Percentiles rank a stretch among this genome's conserved stretches.
phyloP scores from a whole-genome alignment of 169 alveolate genomes.

The Theileria annulata region DNA sequence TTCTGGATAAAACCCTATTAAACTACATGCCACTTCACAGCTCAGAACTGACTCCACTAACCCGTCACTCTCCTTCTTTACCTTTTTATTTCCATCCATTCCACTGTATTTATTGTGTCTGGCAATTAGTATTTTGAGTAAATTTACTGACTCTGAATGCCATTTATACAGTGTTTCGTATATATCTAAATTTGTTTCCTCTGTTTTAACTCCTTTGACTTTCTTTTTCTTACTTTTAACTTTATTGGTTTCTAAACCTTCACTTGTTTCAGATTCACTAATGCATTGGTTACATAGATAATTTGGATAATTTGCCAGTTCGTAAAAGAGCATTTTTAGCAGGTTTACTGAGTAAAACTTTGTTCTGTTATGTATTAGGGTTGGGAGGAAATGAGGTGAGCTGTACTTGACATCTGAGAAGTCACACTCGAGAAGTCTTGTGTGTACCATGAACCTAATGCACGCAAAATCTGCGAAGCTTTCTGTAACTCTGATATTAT shows the following conservation, averaged over 20 bases:
- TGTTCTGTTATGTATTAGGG: background rate
- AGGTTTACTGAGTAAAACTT: slow-evolving; percentile 2
- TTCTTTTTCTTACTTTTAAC: background rate
- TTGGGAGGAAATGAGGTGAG: background rate
- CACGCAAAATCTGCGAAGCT: slow-evolving; percentile 10
- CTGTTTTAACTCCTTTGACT: background rate
- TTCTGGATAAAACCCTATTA: background rate
- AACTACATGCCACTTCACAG: background rate
- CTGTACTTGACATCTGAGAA: slow-evolving; percentile 5
- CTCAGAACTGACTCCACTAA: background rate
- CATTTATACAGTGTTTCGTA: slow-evolving; percentile 10
- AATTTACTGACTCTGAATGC: background rate
- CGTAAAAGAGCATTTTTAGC: background rate
- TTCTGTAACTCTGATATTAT: background rate
- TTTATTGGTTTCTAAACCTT: background rate
- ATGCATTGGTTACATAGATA: background rate
- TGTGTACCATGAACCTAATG: slow-evolving; percentile 11
- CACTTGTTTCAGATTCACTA: background rate
- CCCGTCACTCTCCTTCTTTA: background rate
- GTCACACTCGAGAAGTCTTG: background rate
- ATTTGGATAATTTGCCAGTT: slow-evolving; percentile 8
- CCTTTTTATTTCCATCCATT: background rate
- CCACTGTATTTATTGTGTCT: background rate
- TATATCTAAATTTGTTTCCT: background rate
- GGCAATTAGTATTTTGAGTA: background rate